These are phyloP conservation scores for Solanum bukasovii DNA, from an alignment of 257 asterid species.

Conservation along the genomic window DNA sequence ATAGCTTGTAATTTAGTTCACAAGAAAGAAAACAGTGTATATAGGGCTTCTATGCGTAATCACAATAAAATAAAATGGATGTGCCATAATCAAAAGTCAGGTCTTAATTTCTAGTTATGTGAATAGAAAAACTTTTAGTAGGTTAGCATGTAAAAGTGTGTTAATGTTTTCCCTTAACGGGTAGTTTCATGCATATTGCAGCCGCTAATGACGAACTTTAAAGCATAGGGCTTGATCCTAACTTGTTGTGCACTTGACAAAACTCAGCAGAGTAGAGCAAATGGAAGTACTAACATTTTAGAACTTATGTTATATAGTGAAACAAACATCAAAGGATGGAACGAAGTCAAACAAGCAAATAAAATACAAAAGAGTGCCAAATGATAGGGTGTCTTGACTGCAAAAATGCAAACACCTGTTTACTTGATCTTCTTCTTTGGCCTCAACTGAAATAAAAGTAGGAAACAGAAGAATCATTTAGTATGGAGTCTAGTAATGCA, in stretches of 20 bases:
- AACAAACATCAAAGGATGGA: not conserved
- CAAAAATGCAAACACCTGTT: not conserved
- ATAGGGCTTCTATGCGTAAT: not conserved
- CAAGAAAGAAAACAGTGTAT: not conserved
- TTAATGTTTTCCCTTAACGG: not conserved
- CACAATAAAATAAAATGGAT: not conserved
- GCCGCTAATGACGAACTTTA: not conserved
- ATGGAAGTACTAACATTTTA: not conserved
- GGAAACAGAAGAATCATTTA: not conserved
- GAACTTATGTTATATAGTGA: not conserved
- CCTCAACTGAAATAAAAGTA: constrained; percentile 23
- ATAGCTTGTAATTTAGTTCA: not conserved
- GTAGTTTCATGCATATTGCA: not conserved
- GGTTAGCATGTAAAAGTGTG: not conserved
- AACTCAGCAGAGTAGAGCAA: not conserved
- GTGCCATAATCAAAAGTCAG: not conserved
- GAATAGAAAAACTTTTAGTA: not conserved
- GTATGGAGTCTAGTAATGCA: not conserved
- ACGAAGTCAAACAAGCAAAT: not conserved
- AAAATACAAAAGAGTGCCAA: not conserved
- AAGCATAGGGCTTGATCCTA: not conserved
- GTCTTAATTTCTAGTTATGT: not conserved
- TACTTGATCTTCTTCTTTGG: constrained; percentile 43
- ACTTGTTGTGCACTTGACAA: not conserved
- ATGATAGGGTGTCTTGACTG: not conserved